phyloP scores from a whole-genome alignment of 805 yeast species.

The Monosporozyma aquatica region DNA sequence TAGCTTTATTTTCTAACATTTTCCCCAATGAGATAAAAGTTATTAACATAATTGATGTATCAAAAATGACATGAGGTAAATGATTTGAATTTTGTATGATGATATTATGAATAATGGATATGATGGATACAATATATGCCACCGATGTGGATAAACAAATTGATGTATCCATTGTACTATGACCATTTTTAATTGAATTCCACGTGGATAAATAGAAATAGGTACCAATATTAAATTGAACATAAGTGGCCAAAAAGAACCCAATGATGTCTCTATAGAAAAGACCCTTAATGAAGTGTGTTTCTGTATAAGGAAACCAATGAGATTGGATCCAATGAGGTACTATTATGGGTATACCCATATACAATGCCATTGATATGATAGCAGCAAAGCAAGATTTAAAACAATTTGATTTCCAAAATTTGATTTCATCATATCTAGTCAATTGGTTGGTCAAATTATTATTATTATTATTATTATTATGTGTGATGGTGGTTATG shows the following conservation, averaged over 20 bases:
- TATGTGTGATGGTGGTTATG: not conserved
- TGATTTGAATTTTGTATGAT: conserved; percentile 21
- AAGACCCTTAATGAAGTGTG: conserved; percentile 16
- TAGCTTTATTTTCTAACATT: conserved; percentile 83
- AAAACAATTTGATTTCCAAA: conserved; percentile 56
- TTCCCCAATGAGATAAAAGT: conserved; percentile 83
- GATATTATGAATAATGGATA: conserved; percentile 46
- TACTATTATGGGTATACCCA: conserved; percentile 39
- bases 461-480: too few relatives aligned
- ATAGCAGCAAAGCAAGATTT: conserved; percentile 47
- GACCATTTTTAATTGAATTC: conserved; percentile 56
- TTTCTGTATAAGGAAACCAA: conserved; percentile 29
- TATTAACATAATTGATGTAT: conserved; percentile 77
- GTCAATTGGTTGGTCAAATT: too few relatives aligned
- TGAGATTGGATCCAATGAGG: conserved; percentile 18
- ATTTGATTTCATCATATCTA: conserved; percentile 58
- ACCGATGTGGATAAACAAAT: conserved; percentile 75
- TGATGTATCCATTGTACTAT: conserved; percentile 87
- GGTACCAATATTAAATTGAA: conserved; percentile 57
- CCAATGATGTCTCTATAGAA: conserved; percentile 45
- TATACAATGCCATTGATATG: conserved; percentile 48
- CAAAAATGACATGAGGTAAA: conserved; percentile 71
- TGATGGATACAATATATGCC: conserved; percentile 65
- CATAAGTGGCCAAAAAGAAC: conserved; percentile 49
- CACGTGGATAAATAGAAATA: conserved; percentile 57